Base-by-base conservation (phyloP, 2,329 filamentous ascomycete species). In the Trichoderma sp. region DNA sequence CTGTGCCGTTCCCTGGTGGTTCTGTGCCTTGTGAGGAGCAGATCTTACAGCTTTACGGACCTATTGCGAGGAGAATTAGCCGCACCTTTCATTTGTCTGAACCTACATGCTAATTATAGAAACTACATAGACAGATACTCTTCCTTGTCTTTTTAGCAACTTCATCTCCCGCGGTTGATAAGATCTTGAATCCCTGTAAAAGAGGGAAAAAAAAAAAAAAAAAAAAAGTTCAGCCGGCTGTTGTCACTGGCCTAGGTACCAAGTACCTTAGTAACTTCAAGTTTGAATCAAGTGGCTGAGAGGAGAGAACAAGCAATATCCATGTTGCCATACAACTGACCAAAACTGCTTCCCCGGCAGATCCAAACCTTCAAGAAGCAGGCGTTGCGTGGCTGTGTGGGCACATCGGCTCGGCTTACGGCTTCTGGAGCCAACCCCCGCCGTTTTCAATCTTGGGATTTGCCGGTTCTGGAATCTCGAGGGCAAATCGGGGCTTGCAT, bases 391-490 rank as follows among this genome's bases (percentile, higher is more conserved):
- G 37, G 58, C 58, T 64, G 46, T 63, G 59, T 54, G 30, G 43
- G 46, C 59, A 18, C 21, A 63, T 37, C 59, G 30, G 46, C 60
- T 64, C 30, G 60, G 55, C 32, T 58, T 58, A 58, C 52, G 52
- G 60, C 60, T 54, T 54, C 60, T 64, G 43, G 46, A 54, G 49
- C 43, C 46, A 63, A 39, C 46, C 49, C 60, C 60, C 46, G 30
- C 60, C 46, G 46, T 21, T 26, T 54, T 64, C 30, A 51, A 59
- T 52, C 46, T 63, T 63, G 43, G 46, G 34, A 18, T 63, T 21
- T 37, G 59, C 59, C 59, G 60, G 60, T 64, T 64, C 60, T 64
- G 60, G 60, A 54, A 64, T 39, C 46, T 64, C 32, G 39, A 21
- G 32, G 32, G 30, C 46, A 64, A 61, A 37, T 39, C 30, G 43